A percentile compares a stretch with the other conserved stretches of the same genome.
These are phyloP conservation scores for Lagerstroemia speciosa DNA, from an alignment of 345 rosid genomes.

Conservation along the genomic window DNA sequence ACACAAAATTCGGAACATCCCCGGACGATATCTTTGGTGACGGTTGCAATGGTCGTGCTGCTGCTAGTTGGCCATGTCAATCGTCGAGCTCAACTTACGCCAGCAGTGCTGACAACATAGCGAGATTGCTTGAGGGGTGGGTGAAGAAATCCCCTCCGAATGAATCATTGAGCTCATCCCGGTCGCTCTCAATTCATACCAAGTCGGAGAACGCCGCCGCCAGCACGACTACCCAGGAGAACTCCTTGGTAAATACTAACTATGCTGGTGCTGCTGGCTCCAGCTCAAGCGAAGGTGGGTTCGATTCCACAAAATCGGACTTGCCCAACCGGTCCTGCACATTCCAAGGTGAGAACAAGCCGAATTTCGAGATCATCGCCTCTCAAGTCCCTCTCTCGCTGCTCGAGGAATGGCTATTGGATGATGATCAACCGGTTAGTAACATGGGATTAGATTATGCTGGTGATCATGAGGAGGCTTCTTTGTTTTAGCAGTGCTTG, in stretches of 20 bases:
- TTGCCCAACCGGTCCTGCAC: background rate
- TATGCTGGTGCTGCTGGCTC: slow-evolving; percentile 7
- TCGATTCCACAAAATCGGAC: slow-evolving; percentile 7
- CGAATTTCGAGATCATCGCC: slow-evolving; percentile 2
- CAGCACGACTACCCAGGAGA: background rate
- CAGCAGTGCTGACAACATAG: slow-evolving; percentile 17
- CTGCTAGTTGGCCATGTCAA: background rate
- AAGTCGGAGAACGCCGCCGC: slow-evolving; percentile 6
- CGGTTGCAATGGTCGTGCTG: background rate
- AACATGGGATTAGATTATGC: background rate
- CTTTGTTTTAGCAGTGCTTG: background rate
- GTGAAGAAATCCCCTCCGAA: slow-evolving; percentile 8
- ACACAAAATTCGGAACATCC: slow-evolving; percentile 3
- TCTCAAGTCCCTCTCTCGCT: slow-evolving; percentile 11
- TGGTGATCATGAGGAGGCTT: background rate
- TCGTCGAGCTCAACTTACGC: slow-evolving; percentile 13
- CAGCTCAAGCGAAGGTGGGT: slow-evolving; percentile 12
- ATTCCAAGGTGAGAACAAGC: slow-evolving; percentile 16
- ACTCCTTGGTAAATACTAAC: background rate
- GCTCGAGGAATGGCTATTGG: slow-evolving; percentile 24
- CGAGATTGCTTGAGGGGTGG: slow-evolving; percentile 21
- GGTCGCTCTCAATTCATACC: slow-evolving; percentile 1
- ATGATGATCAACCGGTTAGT: background rate
- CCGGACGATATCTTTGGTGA: background rate
- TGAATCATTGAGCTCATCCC: background rate